phyloP scores from a whole-genome alignment of 2,329 filamentous ascomycete species.

The Achaetomium macrosporum region DNA sequence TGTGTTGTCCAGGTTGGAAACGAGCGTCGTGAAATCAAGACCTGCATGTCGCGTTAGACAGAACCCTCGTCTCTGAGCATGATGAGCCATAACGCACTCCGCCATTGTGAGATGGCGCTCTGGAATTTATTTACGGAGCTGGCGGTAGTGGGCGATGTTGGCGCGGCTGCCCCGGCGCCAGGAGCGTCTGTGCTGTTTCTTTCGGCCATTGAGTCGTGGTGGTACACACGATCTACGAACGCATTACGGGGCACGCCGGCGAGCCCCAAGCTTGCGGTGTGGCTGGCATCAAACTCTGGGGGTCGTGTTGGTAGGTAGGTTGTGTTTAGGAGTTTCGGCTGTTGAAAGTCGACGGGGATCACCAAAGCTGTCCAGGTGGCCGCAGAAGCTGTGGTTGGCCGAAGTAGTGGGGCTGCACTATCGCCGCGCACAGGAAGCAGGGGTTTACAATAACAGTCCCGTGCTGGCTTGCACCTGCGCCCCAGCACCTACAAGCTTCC shows the following conservation, averaged over 20 bases:
- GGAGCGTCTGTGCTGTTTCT: constrained; percentile 15
- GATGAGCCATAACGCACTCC: constrained; percentile 55
- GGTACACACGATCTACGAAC: neutral
- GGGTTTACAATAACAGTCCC: no score
- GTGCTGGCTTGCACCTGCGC: neutral
- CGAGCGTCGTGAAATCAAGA: constrained; percentile 78
- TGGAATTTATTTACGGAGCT: constrained; percentile 85
- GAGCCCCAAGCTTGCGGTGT: neutral
- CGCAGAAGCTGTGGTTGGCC: constrained; percentile 11
- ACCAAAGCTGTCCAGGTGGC: constrained; percentile 19
- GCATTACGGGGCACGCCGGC: constrained; percentile 3
- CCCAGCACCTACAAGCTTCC: constrained; percentile 5
- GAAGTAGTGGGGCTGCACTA: constrained; percentile 1
- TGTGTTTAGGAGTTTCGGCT: neutral
- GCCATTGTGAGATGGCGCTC: constrained; percentile 90
- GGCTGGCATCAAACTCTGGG: constrained; percentile 8
- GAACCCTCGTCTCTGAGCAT: neutral
- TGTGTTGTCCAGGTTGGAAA: constrained; percentile 81
- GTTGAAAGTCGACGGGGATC: neutral
- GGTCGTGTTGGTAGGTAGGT: neutral
- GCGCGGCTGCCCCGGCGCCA: constrained; percentile 8
- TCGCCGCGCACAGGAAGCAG: constrained; percentile 10
- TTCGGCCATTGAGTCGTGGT: constrained; percentile 21
- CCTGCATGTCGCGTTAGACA: constrained; percentile 43
- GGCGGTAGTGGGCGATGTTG: constrained; percentile 8